Evolutionary conservation across 164 flowering plant species (phyloP).

Genomic region (Pachysandra terminalis): DNA sequence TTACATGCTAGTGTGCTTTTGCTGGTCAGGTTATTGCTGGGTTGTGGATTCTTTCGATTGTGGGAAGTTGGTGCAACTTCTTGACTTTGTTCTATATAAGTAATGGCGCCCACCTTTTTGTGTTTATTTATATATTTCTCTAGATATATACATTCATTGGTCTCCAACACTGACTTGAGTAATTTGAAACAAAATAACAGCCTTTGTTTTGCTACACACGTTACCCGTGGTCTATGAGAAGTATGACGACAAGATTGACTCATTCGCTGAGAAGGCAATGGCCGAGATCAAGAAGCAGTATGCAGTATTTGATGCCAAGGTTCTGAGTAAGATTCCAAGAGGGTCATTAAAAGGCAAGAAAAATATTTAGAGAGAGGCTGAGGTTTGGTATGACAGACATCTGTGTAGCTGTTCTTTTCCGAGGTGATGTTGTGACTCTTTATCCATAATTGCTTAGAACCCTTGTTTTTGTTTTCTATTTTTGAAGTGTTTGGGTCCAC

Average conservation of each 20-base stretch:
- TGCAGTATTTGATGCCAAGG: slow-evolving; percentile 67
- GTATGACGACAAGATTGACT: slow-evolving; percentile 66
- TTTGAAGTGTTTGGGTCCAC: slow-evolving; percentile 5
- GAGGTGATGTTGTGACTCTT: slow-evolving; percentile 15
- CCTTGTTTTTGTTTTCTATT: not conserved
- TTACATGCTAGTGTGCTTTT: not conserved
- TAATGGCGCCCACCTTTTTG: slow-evolving; percentile 19
- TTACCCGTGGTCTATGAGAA: slow-evolving; percentile 77
- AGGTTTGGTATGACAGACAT: slow-evolving; percentile 24
- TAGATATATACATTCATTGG: not conserved
- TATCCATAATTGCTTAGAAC: slow-evolving; percentile 10
- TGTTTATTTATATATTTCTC: not conserved
- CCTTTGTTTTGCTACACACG: slow-evolving; percentile 62
- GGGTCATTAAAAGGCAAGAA: slow-evolving; percentile 16
- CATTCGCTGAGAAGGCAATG: slow-evolving; percentile 59
- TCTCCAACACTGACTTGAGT: not conserved
- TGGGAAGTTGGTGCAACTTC: slow-evolving; percentile 76
- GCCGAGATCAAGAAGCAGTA: slow-evolving; percentile 61
- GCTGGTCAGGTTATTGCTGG: slow-evolving; percentile 66
- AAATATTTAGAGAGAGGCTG: slow-evolving; percentile 28
- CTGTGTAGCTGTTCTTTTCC: slow-evolving; percentile 23
- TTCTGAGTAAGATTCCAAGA: slow-evolving; percentile 48
- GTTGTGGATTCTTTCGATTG: slow-evolving; percentile 70
- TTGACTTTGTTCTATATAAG: slow-evolving; percentile 78
- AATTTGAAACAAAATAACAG: slow-evolving; percentile 27